Evolutionary conservation across 208 protist genomes (phyloP).

Genomic region (Endotrypanum monterogeii): DNA sequence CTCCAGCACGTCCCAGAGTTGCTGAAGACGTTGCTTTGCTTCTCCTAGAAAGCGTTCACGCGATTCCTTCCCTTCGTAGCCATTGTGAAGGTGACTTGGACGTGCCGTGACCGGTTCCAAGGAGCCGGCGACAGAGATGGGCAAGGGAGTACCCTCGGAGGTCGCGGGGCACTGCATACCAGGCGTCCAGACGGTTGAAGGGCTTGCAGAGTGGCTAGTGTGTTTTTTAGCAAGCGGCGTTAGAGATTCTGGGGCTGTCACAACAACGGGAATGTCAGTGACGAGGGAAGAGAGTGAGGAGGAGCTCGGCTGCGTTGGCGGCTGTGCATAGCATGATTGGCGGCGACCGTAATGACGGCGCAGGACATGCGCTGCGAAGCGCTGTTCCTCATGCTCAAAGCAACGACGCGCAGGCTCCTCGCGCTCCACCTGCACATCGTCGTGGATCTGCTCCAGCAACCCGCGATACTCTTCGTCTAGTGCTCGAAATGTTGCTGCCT

Average conservation of each 20-base stretch:
- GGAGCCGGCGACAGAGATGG: constrained; percentile 12
- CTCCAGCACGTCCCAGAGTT: constrained; percentile 67
- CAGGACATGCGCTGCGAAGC: constrained; percentile 40
- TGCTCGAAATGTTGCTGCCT: constrained; percentile 10
- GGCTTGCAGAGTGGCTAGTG: neutral
- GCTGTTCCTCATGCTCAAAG: constrained; percentile 54
- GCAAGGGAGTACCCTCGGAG: neutral
- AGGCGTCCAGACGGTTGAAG: constrained; percentile 5
- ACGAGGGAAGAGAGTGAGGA: neutral
- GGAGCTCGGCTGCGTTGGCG: neutral
- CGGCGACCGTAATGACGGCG: constrained; percentile 20
- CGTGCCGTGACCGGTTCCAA: neutral
- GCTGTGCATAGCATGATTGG: neutral
- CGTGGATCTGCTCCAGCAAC: constrained; percentile 7
- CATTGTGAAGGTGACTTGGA: neutral
- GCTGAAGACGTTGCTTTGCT: constrained; percentile 26
- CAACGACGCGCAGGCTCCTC: constrained; percentile 43
- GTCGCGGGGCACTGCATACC: neutral
- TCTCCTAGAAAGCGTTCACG: neutral
- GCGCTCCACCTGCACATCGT: constrained; percentile 35
- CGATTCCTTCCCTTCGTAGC: neutral
- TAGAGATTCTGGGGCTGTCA: constrained; percentile 1
- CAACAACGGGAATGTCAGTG: neutral
- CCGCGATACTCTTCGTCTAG: constrained; percentile 22
- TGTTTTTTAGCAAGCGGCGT: neutral